Conservation (phyloP, 495 filamentous ascomycete species). For the Neurospora sp. region DNA sequence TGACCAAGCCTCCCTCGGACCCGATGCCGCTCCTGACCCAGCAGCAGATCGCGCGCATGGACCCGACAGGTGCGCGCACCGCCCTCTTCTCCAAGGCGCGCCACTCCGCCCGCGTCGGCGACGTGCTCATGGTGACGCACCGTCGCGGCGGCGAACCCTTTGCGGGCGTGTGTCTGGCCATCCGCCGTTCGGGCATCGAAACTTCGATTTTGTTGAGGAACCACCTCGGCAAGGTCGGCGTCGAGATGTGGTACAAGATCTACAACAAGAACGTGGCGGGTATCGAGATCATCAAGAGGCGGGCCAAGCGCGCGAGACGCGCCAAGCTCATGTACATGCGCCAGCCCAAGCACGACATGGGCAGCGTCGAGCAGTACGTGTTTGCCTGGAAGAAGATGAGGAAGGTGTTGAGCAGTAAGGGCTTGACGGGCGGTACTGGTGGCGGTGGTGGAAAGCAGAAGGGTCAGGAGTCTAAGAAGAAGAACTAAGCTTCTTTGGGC, state of each 20-base stretch:
- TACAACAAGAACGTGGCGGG: constrained; percentile 80
- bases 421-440: neutral
- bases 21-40: constrained; percentile 52
- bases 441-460: constrained; percentile 11
- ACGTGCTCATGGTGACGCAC: constrained; percentile 80
- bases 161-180: constrained; percentile 74
- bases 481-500: neutral
- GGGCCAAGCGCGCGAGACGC: constrained; percentile 72
- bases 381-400: constrained; percentile 33
- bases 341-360: constrained; percentile 47
- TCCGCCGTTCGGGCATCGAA: constrained; percentile 76
- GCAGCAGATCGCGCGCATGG: constrained; percentile 60
- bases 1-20: constrained; percentile 37
- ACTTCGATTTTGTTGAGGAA: constrained; percentile 77
- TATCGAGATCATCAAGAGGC: constrained; percentile 87
- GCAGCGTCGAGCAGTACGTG: constrained; percentile 34
- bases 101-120: constrained; percentile 63
- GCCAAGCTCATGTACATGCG: constrained; percentile 89
- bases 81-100: constrained; percentile 65
- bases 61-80: constrained; percentile 72
- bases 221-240: constrained; percentile 68
- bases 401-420: constrained; percentile 18
- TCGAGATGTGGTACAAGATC: constrained; percentile 98
- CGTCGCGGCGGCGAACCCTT: constrained; percentile 76
- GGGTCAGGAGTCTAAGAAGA: constrained; percentile 5